Evolutionary conservation across 2,329 filamentous ascomycete genomes (phyloP), one percentile per base, ranked within the genome.

Genomic region (Coniochaeta sp.): DNA sequence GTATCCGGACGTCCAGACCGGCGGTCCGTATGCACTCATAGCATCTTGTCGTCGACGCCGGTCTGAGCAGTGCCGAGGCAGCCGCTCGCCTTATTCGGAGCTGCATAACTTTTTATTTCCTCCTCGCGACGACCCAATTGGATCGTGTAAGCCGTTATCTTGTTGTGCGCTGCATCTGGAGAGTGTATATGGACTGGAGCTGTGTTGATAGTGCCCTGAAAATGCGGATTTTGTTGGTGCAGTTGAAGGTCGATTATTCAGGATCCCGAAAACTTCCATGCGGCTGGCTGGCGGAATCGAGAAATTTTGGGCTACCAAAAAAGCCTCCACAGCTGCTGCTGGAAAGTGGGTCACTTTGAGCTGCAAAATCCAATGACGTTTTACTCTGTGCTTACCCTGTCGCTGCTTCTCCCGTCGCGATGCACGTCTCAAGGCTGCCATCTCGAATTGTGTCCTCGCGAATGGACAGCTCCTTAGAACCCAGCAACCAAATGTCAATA

Each of bases 11-110:
- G 22, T 73, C 70, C 43, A 72, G 66, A 6, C 67, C 64, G 2
- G 70, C 65, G 33, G 69, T 65, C 60, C 71, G 69, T 43, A 68
- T 70, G 67, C 76, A 78, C 63, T 73, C 72, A 56, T 72, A 72
- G 65, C 75, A 79, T 61, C 71, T 65, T 62, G 73, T 74, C 65
- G 72, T 69, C 62, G 73, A 69, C 60, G 71, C 73, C 65, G 75
- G 73, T 66, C 74, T 71, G 61, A 77, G 74, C 68, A 84, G 77
- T 74, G 74, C 72, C 67, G 77, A 77, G 72, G 81, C 78, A 76
- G 81, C 78, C 62, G 77, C 74, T 71, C 77, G 80, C 26, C 54
- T 57, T 57, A 57, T 2, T 11, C 54, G 28, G 71, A 84, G 77
- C 74, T 78, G 82, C 81, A 86, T 86, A 65, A 64, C 34, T 38